phyloP scores from a whole-genome alignment of 805 yeast species.

The Saccharomycopsis sp. region DNA sequence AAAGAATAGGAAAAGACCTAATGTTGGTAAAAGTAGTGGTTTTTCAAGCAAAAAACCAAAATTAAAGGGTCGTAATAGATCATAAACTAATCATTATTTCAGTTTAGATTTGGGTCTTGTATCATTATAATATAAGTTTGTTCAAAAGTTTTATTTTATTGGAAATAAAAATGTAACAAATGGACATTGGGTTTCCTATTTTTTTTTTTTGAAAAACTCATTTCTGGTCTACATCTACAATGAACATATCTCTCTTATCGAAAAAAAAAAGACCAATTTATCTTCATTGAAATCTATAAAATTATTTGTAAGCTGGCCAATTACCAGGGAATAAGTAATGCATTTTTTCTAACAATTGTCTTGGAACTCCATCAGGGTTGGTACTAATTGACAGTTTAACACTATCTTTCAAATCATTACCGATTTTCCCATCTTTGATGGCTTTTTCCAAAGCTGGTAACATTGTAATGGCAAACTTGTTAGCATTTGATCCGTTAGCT shows the following conservation, averaged over 20 bases:
- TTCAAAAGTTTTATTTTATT: too few species aligned
- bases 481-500: constrained; percentile 84
- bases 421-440: constrained; percentile 49
- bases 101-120: too few species aligned
- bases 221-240: too few species aligned
- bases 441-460: constrained; percentile 58
- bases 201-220: too few species aligned
- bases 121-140: too few species aligned
- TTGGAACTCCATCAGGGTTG: constrained; percentile 57
- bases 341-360: constrained; percentile 66
- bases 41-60: not conserved
- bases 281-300: too few species aligned
- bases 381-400: constrained; percentile 82
- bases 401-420: constrained; percentile 59
- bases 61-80: not conserved
- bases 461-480: constrained; percentile 58
- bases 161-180: too few species aligned
- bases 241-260: too few species aligned
- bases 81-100: too few species aligned
- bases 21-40: not conserved
- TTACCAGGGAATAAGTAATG: constrained; percentile 86
- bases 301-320: constrained; percentile 41
- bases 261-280: too few species aligned
- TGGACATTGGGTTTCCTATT: too few species aligned
- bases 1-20: constrained; percentile 1